Base-by-base conservation (phyloP, 495 filamentous ascomycete species). In the Pyrenula aspistea region DNA sequence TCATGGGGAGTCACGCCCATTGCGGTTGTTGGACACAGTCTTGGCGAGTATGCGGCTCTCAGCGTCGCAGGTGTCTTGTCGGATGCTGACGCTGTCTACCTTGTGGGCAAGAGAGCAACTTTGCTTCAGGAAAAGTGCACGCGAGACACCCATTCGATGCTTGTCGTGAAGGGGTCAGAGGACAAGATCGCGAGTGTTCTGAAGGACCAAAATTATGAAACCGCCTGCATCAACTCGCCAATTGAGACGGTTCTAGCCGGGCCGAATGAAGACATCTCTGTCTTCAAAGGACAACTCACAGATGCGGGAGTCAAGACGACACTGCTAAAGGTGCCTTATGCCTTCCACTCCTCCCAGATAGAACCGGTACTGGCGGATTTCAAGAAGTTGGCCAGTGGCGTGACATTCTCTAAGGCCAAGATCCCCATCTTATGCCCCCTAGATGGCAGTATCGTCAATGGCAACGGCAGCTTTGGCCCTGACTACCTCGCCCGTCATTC, bases 1-100 rank as follows among this genome's bases (percentile, higher is more conserved):
- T 68, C 69, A 8, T 72, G 64, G 65, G 67, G 66, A 21, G 51
- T 75, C 12, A 25, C 55, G 20, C 70, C 73, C 11, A 56, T 19
- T 24, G 24, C 60, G 10, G 57, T 72, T 21, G 56, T 71, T 22
- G 68, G 71, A 56, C 87, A 91, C 71, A 88, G 85, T 65, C 62
- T 82, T 19, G 89, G 89, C 42, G 89, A 93, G 67, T 93, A 91
- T 65, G 87, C 89, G 25, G 88, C 89, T 12, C 71, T 94, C 8
- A 77, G 87, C 58, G 79, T 83, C n/a, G 80, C 86, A 36, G 89
- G 87, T 47, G 85, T 93, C 19, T 70, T 94, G 12, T 85, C 84
- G 3, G 82, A 79, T 25, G 82, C 77, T 60, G 88, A 92, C 62
- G 79, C 84, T 52, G 78, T 93, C 57, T 83, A 83, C 59, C 74